Conservation (phyloP, 2,329 filamentous ascomycete genomes). For the Ophiosphaerella korrae region DNA sequence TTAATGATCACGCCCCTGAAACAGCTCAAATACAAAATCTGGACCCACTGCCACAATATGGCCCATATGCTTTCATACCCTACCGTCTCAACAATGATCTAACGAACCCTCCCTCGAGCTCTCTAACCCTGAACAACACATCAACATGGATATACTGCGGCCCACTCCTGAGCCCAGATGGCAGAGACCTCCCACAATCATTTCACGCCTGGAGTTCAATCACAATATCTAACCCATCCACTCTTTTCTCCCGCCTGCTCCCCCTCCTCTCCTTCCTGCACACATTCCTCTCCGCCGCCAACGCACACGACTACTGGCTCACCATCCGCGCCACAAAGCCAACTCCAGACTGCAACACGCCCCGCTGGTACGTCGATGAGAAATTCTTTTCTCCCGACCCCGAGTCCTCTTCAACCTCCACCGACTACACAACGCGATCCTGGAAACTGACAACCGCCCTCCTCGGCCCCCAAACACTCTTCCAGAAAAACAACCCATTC, state of each 20-base stretch:
- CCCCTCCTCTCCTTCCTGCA: slow-evolving; percentile 52
- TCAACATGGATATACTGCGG: slow-evolving; percentile 35
- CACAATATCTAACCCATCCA: slow-evolving; percentile 40
- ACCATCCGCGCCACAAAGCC: slow-evolving; percentile 55
- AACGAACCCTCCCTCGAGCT: neutral
- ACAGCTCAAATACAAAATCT: slow-evolving; percentile 1
- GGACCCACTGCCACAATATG: slow-evolving; percentile 16
- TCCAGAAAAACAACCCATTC: slow-evolving; percentile 34
- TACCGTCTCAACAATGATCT: slow-evolving; percentile 4
- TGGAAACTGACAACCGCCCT: slow-evolving; percentile 58
- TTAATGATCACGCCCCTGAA: neutral
- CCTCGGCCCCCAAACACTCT: slow-evolving; percentile 55
- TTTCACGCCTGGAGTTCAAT: slow-evolving; percentile 47
- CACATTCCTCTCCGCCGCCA: slow-evolving; percentile 42
- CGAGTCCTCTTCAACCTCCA: neutral
- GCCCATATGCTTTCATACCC: slow-evolving; percentile 18
- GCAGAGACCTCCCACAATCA: slow-evolving; percentile 18
- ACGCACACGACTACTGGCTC: slow-evolving; percentile 53
- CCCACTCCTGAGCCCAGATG: slow-evolving; percentile 19
- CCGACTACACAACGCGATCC: slow-evolving; percentile 17
- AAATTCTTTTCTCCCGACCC: slow-evolving; percentile 47
- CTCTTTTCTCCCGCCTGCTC: slow-evolving; percentile 41
- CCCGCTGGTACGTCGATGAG: slow-evolving; percentile 59
- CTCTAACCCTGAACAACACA: slow-evolving; percentile 14
- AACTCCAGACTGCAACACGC: slow-evolving; percentile 51